Evolutionary conservation across 352 stramenopile genomes (phyloP).

Genomic region (Globisporangium nodosum): DNA sequence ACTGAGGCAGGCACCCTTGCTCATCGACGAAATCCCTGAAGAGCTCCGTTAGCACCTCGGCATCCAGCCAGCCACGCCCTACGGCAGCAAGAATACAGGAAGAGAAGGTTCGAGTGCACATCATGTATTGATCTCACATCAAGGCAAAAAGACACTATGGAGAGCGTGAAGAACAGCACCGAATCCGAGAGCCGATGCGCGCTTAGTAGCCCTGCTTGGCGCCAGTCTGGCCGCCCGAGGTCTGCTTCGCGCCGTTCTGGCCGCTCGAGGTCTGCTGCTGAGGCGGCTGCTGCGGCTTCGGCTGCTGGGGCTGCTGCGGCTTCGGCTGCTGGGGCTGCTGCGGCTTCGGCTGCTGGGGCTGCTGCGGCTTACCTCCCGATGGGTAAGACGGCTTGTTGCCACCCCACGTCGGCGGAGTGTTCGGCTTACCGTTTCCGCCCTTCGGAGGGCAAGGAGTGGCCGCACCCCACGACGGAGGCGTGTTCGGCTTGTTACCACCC

Average conservation of each 20-base stretch:
- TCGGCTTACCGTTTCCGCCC: slow-evolving; percentile 2
- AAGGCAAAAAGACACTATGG: background rate
- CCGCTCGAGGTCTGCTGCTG: background rate
- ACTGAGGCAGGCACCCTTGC: too few species aligned
- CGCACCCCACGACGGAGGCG: background rate
- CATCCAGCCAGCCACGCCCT: too few species aligned
- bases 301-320: slow-evolving; percentile 3
- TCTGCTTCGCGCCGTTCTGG: slow-evolving; percentile 9
- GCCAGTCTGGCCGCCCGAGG: background rate
- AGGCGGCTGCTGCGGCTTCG: slow-evolving; percentile 1
- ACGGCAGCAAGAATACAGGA: background rate
- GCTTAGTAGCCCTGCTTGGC: slow-evolving; percentile 10
- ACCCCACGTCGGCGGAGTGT: background rate
- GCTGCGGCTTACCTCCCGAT: background rate
- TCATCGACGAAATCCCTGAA: too few species aligned
- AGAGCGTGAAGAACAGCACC: background rate
- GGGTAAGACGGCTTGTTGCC: background rate
- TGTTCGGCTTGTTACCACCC: too few species aligned
- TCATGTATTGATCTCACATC: background rate
- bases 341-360: slow-evolving; percentile 1
- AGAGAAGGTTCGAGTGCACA: slow-evolving; percentile 1
- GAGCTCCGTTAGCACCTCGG: too few species aligned
- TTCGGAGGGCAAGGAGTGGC: slow-evolving; percentile 7
- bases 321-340: slow-evolving; percentile 1
- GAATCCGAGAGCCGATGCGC: background rate